A percentile compares a stretch with the other conserved stretches of the same genome.
Conservation (phyloP, 2,329 filamentous ascomycete genomes). For the Aspergillus quadricinctus region DNA sequence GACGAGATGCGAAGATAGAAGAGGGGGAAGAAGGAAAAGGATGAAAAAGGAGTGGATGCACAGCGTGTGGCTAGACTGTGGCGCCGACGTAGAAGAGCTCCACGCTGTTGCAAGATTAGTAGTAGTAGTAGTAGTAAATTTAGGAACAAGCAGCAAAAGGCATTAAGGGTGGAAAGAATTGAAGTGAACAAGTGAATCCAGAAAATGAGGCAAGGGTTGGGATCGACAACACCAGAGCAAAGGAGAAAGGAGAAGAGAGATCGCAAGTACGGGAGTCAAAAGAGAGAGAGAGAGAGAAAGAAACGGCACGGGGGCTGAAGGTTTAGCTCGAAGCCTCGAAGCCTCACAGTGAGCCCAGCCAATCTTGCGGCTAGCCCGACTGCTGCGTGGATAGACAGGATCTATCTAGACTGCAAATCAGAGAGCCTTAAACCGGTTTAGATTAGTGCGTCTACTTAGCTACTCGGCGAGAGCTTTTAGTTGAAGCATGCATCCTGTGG, state of each 20-base stretch:
- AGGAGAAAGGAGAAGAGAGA: slow-evolving; percentile 2
- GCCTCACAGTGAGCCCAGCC: too few relatives aligned
- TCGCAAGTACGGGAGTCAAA: not conserved
- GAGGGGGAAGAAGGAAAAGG: slow-evolving; percentile 3
- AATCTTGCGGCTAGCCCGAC: too few relatives aligned
- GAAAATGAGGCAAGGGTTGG: not conserved
- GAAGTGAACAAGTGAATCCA: not conserved
- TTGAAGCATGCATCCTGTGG: not conserved
- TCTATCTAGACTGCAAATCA: too few relatives aligned
- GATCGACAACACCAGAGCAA: not conserved
- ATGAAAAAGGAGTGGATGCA: slow-evolving; percentile 6
- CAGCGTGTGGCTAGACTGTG: slow-evolving; percentile 7
- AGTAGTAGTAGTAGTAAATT: not conserved
- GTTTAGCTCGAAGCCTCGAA: not conserved
- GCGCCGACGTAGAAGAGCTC: slow-evolving; percentile 1
- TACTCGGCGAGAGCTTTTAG: not conserved
- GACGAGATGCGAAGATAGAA: slow-evolving; percentile 1
- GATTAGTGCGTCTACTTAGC: not conserved
- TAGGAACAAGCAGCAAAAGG: not conserved
- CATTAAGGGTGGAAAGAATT: not conserved
- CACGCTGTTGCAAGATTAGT: slow-evolving; percentile 1
- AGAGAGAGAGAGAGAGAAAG: slow-evolving; percentile 1
- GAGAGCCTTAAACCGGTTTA: not conserved
- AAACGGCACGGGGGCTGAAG: slow-evolving; percentile 1
- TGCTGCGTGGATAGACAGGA: not conserved